A percentile compares a stretch with the other conserved stretches of the same genome.
phyloP scores from a whole-genome alignment of 352 stramenopile genomes.

The Phytophthora ohioensis region DNA sequence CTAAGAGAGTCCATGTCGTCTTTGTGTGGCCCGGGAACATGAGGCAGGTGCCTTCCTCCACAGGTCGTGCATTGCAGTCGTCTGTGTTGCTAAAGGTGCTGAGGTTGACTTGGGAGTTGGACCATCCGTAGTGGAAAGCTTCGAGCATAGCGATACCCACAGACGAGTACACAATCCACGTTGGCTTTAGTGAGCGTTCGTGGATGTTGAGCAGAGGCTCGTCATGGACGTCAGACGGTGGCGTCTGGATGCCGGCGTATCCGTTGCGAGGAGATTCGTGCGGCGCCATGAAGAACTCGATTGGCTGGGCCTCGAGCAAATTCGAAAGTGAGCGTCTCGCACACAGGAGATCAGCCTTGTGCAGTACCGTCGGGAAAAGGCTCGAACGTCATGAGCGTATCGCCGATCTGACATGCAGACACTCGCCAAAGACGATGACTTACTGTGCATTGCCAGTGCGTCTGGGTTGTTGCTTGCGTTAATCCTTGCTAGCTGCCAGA shows the following conservation, averaged over 20 bases:
- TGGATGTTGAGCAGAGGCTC: constrained; percentile 17
- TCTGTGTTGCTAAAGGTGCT: constrained; percentile 58
- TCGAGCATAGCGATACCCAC: constrained; percentile 47
- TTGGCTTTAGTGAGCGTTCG: constrained; percentile 30
- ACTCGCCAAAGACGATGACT: neutral
- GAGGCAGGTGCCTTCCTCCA: constrained; percentile 54
- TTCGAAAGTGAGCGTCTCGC: constrained; percentile 21
- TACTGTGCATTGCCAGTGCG: constrained; percentile 11
- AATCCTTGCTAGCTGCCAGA: neutral
- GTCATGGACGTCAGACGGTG: neutral
- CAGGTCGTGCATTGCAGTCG: constrained; percentile 47
- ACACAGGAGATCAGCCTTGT: neutral
- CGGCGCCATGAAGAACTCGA: constrained; percentile 9
- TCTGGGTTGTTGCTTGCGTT: constrained; percentile 11
- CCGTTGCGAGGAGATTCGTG: constrained; percentile 14
- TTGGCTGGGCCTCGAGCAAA: constrained; percentile 14
- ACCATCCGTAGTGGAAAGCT: constrained; percentile 69
- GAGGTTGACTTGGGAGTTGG: constrained; percentile 60
- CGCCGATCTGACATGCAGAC: constrained; percentile 9
- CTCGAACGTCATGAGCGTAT: neutral
- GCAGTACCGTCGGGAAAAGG: constrained; percentile 11
- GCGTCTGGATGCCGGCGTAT: constrained; percentile 27
- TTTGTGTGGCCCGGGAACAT: constrained; percentile 68
- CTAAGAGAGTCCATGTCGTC: constrained; percentile 56
- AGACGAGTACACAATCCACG: constrained; percentile 54